phyloP scores from a whole-genome alignment of 2,329 filamentous ascomycete species.

The Paramyrothecium sp. region DNA sequence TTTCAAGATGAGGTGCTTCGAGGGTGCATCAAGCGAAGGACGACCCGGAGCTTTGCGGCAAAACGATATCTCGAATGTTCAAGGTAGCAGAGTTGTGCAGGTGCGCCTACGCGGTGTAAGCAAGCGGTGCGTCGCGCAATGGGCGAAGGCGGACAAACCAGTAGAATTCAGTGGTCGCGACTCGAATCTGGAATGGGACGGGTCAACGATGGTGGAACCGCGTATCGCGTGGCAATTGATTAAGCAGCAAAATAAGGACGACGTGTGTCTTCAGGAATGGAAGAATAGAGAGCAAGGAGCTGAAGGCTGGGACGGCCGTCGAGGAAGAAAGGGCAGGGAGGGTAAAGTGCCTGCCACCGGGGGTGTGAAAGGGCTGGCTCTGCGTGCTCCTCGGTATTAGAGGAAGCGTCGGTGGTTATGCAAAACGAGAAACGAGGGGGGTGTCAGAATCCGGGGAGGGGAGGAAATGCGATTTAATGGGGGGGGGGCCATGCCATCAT shows the following conservation, averaged over 20 bases:
- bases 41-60: neutral
- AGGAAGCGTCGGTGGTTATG: neutral
- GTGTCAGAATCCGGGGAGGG: neutral
- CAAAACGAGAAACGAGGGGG: neutral
- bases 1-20: slow-evolving; percentile 6
- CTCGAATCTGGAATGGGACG: neutral
- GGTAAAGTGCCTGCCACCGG: neutral
- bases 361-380: neutral
- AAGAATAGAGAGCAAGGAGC: neutral
- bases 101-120: too few species aligned
- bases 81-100: too few species aligned
- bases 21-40: neutral
- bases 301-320: neutral
- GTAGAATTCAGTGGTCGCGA: neutral
- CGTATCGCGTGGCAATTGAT: neutral
- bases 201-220: neutral
- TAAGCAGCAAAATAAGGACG: neutral
- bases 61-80: neutral
- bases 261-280: neutral
- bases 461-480: neutral
- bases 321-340: neutral
- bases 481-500: neutral
- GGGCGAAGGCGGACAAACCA: neutral
- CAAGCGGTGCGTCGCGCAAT: neutral
- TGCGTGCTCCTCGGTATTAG: neutral